Base-by-base conservation (phyloP, 352 stramenopile genomes). In the Globisporangium okanoganense region DNA sequence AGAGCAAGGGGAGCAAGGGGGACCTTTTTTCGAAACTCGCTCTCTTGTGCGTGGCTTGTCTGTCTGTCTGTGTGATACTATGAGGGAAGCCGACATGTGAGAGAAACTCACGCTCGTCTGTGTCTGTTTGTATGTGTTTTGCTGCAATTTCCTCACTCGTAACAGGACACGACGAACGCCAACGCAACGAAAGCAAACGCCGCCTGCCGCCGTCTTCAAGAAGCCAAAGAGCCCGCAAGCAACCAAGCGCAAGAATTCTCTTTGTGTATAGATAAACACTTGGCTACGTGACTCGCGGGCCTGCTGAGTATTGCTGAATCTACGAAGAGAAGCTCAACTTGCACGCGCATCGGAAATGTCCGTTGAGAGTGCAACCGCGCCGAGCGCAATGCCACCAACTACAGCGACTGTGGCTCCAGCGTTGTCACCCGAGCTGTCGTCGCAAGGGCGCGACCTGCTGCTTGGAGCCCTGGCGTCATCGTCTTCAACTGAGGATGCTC, bases 371-470 rank as follows among this genome's bases (percentile, higher is more conserved):
- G 38, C 40, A 8, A 12, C 40, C 16, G 44, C 25, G 35, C 41
- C 49, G 58, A 52, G 54, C 54, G 57, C 48, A 24, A 29, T 33
- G 12, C 31, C 48, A 36, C n/a, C 25, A 31, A 35, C 36, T 29
- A 27, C 36, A 16, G 50, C 29, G 5, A 36, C n/a, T 41, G 36
- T 9, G 9, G 36, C 24, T 43, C 41, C 50, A 64, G 67, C 64
- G 20, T 44, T 55, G 50, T 45, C 70, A 20, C 54, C 62, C 9
- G 73, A 78, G 31, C 61, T 80, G 40, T 62, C 72, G 3, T 56
- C 61, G 10, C 71, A 84, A 29, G 71, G 72, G 18, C 72, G 75
- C 47, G 73, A 80, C 24, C 59, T 85, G 64, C 66, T 87, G 45
- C 64, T 82, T 6, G 69, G 66, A 10, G 71, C 70, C 29, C 66